Conservation (phyloP, 768 basidiomycete genomes). For the Coprinellus aureogranulatus region DNA sequence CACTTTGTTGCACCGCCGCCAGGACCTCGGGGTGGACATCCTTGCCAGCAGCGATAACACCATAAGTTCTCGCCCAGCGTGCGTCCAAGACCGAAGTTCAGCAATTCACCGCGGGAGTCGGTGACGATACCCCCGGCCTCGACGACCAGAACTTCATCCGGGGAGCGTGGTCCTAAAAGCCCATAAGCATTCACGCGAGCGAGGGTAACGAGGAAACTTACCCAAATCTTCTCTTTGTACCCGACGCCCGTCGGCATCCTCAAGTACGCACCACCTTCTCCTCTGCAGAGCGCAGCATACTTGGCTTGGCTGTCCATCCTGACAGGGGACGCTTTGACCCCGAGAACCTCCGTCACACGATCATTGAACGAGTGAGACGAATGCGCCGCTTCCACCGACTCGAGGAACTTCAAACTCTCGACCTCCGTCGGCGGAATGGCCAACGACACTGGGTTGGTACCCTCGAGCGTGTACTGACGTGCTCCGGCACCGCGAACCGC, state of each 20-base stretch:
- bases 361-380: slow-evolving; percentile 86
- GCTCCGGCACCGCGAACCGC: slow-evolving; percentile 87
- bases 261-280: slow-evolving; percentile 81
- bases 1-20: slow-evolving; percentile 70
- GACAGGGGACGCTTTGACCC: slow-evolving; percentile 61
- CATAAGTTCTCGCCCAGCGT: slow-evolving; percentile 84
- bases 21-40: slow-evolving; percentile 68
- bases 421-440: slow-evolving; percentile 47
- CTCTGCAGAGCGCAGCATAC: slow-evolving; percentile 81
- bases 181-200: no score
- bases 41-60: slow-evolving; percentile 79
- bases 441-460: slow-evolving; percentile 33
- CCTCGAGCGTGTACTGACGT: slow-evolving; percentile 48
- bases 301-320: slow-evolving; percentile 98
- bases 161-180: slow-evolving; percentile 94
- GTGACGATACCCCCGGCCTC: slow-evolving; percentile 91
- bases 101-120: slow-evolving; percentile 71
- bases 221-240: slow-evolving; percentile 96
- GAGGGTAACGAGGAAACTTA: no score
- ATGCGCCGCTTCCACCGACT: slow-evolving; percentile 91
- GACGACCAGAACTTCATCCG: slow-evolving; percentile 77
- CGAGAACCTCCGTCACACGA: slow-evolving; percentile 63
- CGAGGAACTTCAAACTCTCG: slow-evolving; percentile 66
- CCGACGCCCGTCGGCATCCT: slow-evolving; percentile 75
- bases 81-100: slow-evolving; percentile 86